A percentile compares a stretch with the other conserved stretches of the same genome.
These are phyloP conservation scores for Acanthamoeba sp. DNA, from an alignment of 208 protist genomes.

Conservation along the genomic window DNA sequence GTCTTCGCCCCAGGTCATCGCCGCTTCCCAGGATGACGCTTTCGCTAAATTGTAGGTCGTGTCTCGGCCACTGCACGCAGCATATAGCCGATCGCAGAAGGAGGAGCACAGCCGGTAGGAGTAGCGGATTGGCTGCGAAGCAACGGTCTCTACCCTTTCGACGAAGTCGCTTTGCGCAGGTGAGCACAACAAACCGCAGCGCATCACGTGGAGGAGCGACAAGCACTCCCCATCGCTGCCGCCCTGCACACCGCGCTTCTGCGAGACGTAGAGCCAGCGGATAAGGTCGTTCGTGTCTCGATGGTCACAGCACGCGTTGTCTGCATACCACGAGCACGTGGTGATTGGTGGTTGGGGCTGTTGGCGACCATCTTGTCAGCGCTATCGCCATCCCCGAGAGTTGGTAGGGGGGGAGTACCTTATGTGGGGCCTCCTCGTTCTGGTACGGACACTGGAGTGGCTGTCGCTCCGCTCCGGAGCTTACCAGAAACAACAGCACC, in stretches of 20 bases:
- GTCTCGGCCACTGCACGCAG: neutral
- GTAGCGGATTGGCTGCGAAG: neutral
- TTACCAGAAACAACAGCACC: neutral
- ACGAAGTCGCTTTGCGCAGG: slow-evolving; percentile 20
- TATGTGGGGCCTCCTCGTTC: neutral
- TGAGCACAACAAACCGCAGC: slow-evolving; percentile 31
- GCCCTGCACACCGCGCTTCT: neutral
- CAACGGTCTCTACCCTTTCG: neutral
- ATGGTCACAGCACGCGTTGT: slow-evolving; percentile 13
- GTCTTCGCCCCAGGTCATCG: neutral
- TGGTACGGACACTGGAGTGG: neutral
- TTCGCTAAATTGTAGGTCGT: neutral
- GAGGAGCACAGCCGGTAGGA: slow-evolving; percentile 29
- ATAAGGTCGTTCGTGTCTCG: slow-evolving; percentile 29
- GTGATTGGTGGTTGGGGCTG: slow-evolving; percentile 28
- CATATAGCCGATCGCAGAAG: slow-evolving; percentile 7
- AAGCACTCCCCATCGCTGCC: neutral
- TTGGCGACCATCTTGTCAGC: too few relatives aligned
- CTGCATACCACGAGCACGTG: slow-evolving; percentile 21
- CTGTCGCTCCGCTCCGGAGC: neutral
- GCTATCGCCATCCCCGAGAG: neutral
- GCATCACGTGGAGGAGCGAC: neutral
- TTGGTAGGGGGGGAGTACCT: neutral
- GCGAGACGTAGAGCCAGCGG: slow-evolving; percentile 15
- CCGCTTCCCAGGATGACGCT: neutral